Conservation (phyloP, 169 alveolate genomes). For the Babesia bigemina region DNA sequence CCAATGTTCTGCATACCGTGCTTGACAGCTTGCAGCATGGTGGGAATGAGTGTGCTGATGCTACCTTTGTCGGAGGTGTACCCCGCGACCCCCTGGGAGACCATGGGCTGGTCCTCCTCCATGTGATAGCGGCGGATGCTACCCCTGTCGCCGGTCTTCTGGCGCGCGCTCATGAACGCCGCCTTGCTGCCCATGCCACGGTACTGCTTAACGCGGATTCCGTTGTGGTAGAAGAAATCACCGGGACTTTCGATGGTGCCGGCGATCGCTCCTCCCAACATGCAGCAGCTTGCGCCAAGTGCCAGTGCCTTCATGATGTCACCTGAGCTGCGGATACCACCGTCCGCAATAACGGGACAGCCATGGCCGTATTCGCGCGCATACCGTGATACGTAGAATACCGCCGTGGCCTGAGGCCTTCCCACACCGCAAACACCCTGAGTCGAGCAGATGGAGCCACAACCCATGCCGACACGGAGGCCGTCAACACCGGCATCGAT, state of each 20-base stretch:
- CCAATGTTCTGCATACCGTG: constrained; percentile 79
- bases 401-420: constrained; percentile 91
- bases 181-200: constrained; percentile 90
- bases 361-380: constrained; percentile 77
- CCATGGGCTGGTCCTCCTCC: constrained; percentile 71
- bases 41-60: constrained; percentile 81
- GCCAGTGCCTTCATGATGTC: constrained; percentile 91
- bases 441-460: constrained; percentile 95
- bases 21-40: constrained; percentile 79
- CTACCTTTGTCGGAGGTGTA: constrained; percentile 87
- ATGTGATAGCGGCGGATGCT: constrained; percentile 70
- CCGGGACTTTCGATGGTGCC: constrained; percentile 96
- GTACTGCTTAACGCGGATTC: constrained; percentile 81
- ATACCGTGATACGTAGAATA: constrained; percentile 87
- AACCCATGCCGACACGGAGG: constrained; percentile 92
- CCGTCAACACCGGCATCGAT: constrained; percentile 89
- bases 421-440: constrained; percentile 90
- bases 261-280: constrained; percentile 90
- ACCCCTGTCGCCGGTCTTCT: constrained; percentile 47
- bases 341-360: constrained; percentile 92
- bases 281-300: constrained; percentile 91
- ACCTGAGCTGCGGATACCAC: constrained; percentile 92
- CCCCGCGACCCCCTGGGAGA: constrained; percentile 89
- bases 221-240: constrained; percentile 87
- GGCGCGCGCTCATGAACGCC: constrained; percentile 73